Evolutionary conservation across 2,329 filamentous ascomycete species (phyloP), one percentile per base, ranked within the genome.

Genomic region (Colletotrichum shisoi): DNA sequence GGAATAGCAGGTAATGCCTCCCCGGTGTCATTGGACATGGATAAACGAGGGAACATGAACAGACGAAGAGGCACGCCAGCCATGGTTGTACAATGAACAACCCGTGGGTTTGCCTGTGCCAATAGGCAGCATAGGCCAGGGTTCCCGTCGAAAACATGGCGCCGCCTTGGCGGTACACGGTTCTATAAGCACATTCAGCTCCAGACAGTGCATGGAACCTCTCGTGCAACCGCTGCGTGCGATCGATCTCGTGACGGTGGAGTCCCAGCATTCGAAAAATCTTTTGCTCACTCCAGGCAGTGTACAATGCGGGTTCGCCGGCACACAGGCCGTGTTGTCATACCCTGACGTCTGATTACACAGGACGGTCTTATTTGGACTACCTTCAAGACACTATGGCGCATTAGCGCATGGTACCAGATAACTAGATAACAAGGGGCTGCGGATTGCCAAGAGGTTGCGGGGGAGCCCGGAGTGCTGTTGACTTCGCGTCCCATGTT

Each of bases 1-100:
- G 7, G 1, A 0, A 4, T 6, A 13, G 4, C 4, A n/a, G 4
- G 49, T 13, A 15, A 13, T 3, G 13, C 2, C 4, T 19, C n/a
- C 17, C 2, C 4, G 3, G 49, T 37, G 6, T 52, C 1, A 8
- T 37, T 5, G 11, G n/a, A 12, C n/a, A 52, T n/a, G 24, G 11
- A 19, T 2, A 21, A 11, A 3, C 19, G n/a, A 21, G 13, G 2
- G 4, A 11, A 7, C 11, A 4, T 37, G 11, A n/a, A 19, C 15
- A 37, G 11, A 3, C 19, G 11, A 19, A 19, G 2, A 4, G 17
- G 6, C 11, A 13, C 21, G 11, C 3, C 11, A 52, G 31, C 49
- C 31, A 15, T 6, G 2, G 46, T 15, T 39, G 15, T 9, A n/a
- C 5, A 12, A 15, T 6, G 3, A 21, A 49, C 17, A 17, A 49